Evolutionary conservation across 2,329 filamentous ascomycete genomes (phyloP), one percentile per base, ranked within the genome.

Genomic region (Talaromyces marneffei): DNA sequence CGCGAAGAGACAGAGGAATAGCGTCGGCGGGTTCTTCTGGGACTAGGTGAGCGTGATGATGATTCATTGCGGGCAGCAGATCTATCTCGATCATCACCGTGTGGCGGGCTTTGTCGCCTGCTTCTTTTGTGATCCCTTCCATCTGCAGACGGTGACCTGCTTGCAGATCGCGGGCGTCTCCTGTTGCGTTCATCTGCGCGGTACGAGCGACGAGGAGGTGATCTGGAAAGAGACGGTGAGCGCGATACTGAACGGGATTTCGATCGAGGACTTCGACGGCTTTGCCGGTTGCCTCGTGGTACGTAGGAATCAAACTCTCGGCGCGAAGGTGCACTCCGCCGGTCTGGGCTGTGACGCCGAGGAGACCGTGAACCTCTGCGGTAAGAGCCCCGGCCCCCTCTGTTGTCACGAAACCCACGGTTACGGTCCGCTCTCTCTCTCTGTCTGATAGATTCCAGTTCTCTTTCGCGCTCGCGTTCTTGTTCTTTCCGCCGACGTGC

Each of bases 401-500:
- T 58, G 9, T 37, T 37, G 5, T 58, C 60, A 7, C 60, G 60
- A 8, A 54, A 59, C n/a, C 54, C 56, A 64, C 77, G 80, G 61
- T 80, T 77, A 60, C 74, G 72, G 60, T 44, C 71, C 69, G 48
- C 71, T 46, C 78, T 74, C 63, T 80, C 78, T 55, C 76, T 72
- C 61, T 89, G 86, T 70, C 90, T 85, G 59, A 91, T 79, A 42
- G 82, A 82, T 65, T 88, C 83, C 44, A 91, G 69, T 57, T 91
- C 87, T 64, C 86, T 85, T 63, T 94, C 90, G 61, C 89, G 86
- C 55, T 85, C 82, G 67, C 87, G 83, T 62, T 89, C 83, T 60
- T 88, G 85, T 70, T 93, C 89, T 65, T 87, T 86, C 68, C 87
- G 85, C 59, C 83, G 83, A 59, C 88, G 87, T 29, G 86, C 84